phyloP scores from a whole-genome alignment of 2,329 filamentous ascomycete genomes.

The Fusarium nodosum region DNA sequence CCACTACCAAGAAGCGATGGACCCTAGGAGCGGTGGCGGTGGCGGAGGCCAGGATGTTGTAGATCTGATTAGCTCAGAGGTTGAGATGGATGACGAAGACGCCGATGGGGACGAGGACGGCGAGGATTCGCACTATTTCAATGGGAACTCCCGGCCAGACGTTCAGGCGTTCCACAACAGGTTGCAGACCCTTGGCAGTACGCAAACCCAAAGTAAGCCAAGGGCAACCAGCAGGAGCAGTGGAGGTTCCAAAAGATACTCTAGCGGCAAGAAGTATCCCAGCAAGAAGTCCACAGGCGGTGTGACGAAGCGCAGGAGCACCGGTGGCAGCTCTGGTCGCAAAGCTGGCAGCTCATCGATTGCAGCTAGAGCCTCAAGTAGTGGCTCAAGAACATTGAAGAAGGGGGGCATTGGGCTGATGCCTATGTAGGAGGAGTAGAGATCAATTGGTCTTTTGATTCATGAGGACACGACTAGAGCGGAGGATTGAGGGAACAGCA shows the following conservation, averaged over 20 bases:
- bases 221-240: conserved; percentile 48
- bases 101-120: conserved; percentile 56
- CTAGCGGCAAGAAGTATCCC: conserved; percentile 50
- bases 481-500: conserved; percentile 6
- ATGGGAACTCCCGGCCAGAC: conserved; percentile 46
- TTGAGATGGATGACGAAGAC: conserved; percentile 55
- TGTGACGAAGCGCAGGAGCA: conserved; percentile 51
- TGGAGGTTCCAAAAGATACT: conserved; percentile 49
- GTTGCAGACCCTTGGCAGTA: conserved; percentile 51
- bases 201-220: conserved; percentile 46
- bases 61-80: conserved; percentile 66
- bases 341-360: conserved; percentile 52
- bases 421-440: conserved; percentile 48
- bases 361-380: conserved; percentile 40
- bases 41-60: conserved; percentile 60
- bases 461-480: conserved; percentile 8
- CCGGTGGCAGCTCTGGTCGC: conserved; percentile 47
- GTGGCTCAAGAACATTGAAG: conserved; percentile 48
- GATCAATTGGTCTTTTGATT: conserved; percentile 8
- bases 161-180: conserved; percentile 55
- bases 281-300: conserved; percentile 51
- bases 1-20: conserved; percentile 66
- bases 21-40: conserved; percentile 43
- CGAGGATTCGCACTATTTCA: conserved; percentile 65
- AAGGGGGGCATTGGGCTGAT: conserved; percentile 55